Evolutionary conservation across 2,329 filamentous ascomycete species (phyloP), one percentile per base, ranked within the genome.

Genomic region (Scedosporium aurantiacum): DNA sequence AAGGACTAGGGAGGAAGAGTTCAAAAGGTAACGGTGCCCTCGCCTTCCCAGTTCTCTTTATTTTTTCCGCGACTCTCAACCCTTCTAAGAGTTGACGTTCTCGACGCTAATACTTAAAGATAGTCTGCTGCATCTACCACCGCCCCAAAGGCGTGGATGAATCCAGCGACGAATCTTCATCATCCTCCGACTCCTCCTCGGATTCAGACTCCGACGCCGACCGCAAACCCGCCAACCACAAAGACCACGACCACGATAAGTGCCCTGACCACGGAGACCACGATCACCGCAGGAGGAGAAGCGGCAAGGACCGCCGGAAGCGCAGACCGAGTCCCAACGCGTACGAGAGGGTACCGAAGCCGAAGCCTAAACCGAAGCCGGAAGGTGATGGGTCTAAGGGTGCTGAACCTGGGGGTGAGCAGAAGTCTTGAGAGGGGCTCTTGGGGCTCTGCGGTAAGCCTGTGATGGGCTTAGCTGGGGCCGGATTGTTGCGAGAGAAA

Each of bases 121-220:
- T 64, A 96, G 94, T 97, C n/a, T 99, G 94, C 81, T 99, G 94
- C 74, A 99, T 99, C 73, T 99, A 97, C 76, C 93, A 97, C 76
- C 89, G 89, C 63, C 87, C 91, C 5, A 89, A 88, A 66, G 83
- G 81, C 10, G 85, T 91, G 3, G 91, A 89, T 71, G 93, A 97
- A 72, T 94, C 89, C 37, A 91, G 87, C 66, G 84, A 85, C 66
- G 84, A 87, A 58, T 84, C 82, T 2, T 83, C 79, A 0, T 82
- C 79, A 14, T 81, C 79, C 14, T 80, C 79, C 55, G 80, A 78
- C 4, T 77, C 75, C 6, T 78, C 74, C 6, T 78, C 77, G 5
- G 59, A 61, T 63, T 82, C 80, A n/a, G 70, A 73, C 62, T 70
- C 72, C 5, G 70, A 71, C 60, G 66, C 71, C 61, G 68, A 68